Percentiles rank a stretch among this genome's conserved stretches.
Conservation (phyloP, 2,329 filamentous ascomycete genomes). For the Fusarium dlaminii region DNA sequence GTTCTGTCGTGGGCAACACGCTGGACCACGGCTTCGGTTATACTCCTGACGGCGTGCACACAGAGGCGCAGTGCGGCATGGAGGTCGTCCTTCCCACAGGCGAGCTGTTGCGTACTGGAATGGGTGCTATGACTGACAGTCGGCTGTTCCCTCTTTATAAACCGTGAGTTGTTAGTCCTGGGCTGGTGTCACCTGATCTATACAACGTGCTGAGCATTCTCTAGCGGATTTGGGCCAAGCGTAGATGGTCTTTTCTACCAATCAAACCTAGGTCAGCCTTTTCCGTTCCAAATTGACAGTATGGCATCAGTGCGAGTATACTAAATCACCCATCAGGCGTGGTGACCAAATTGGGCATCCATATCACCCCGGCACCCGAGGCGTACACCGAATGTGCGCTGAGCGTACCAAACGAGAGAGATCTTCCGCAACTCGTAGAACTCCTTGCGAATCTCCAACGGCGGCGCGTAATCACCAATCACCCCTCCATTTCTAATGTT, state of each 20-base stretch:
- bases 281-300: fast-evolving
- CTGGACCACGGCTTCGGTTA: background rate
- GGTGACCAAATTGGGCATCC: background rate
- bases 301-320: too few relatives aligned
- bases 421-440: background rate
- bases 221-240: background rate
- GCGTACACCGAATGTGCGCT: background rate
- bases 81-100: background rate
- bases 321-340: background rate
- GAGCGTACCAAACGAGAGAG: background rate
- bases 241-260: background rate
- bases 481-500: background rate
- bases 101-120: background rate
- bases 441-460: background rate
- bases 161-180: background rate
- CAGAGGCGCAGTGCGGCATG: background rate
- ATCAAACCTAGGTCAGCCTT: background rate
- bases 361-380: background rate
- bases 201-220: background rate
- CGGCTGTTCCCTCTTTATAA: background rate
- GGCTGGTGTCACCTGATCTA: fast-evolving
- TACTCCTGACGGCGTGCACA: background rate
- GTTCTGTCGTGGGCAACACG: background rate
- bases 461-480: background rate
- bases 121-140: background rate